Percentiles rank a stretch among this genome's conserved stretches.
Conservation (phyloP, 768 basidiomycete genomes). For the Kwoniella botswanensis region DNA sequence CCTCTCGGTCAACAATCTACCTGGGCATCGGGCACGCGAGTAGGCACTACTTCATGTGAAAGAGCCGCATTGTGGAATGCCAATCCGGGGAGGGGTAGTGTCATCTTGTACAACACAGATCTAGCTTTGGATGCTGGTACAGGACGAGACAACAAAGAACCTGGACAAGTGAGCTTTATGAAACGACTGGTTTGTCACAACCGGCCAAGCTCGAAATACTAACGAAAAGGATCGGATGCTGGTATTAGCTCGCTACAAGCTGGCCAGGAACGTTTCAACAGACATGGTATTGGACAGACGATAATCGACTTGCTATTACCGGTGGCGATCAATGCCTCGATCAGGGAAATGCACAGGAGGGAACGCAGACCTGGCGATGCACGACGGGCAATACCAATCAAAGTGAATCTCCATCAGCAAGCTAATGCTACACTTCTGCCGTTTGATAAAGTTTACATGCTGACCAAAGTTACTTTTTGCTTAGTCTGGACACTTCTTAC, state of each 20-base stretch:
- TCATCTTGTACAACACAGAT: constrained; percentile 12
- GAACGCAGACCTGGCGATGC: constrained; percentile 53
- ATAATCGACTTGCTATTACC: constrained; percentile 30
- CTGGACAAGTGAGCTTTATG: background rate
- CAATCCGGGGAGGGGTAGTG: constrained; percentile 23
- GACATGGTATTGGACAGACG: constrained; percentile 31
- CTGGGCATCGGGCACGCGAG: constrained; percentile 4
- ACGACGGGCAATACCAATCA: constrained; percentile 55
- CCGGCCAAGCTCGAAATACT: too few species aligned
- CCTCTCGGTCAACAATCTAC: background rate
- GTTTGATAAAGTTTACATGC: background rate
- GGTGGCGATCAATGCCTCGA: constrained; percentile 45
- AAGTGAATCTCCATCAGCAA: constrained; percentile 16
- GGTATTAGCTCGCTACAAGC: background rate
- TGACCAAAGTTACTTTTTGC: background rate
- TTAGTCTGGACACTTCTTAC: constrained; percentile 12
- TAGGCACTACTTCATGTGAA: constrained; percentile 15
- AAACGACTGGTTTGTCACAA: background rate
- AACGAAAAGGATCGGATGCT: background rate
- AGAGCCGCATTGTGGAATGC: constrained; percentile 27
- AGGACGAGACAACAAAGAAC: constrained; percentile 7
- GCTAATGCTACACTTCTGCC: background rate
- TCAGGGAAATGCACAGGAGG: constrained; percentile 18
- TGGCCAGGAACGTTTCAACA: background rate
- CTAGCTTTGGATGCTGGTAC: constrained; percentile 28